Evolutionary conservation across 2,329 filamentous ascomycete species (phyloP), one percentile per base, ranked within the genome.

Genomic region (Fusarium sp.): DNA sequence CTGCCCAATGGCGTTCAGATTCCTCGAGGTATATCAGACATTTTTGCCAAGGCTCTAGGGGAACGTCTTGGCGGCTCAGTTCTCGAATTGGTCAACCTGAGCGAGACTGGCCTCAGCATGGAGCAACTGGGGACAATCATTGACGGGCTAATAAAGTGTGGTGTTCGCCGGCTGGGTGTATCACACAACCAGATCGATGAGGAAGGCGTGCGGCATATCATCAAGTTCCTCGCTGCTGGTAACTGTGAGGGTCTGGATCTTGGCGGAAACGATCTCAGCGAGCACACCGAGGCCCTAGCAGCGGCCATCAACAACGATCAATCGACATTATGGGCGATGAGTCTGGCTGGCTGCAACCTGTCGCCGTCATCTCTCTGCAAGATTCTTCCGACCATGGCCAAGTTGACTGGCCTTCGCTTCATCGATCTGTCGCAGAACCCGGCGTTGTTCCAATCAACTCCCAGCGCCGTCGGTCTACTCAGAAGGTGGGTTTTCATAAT

Each of bases 381-480:
- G 63, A 86, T 98, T 14, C 88, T 98, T 60, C 94, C 95, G 6
- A 90, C 90, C 8, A 84, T 98, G 63, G 87, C 89, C 30, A 90
- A 88, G 74, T 85, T 98, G 65, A 87, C 88, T 3, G 90, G 92
- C 72, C 93, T 98, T 80, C 91, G 94, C 22, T 98, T 98, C 80
- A 90, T 99, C 68, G 97, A 98, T 81, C 86, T 99, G 38, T 98
- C 95, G 6, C 95, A 98, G 79, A 98, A 98, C 77, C 93, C 89
- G 35, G 91, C 90, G 22, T 87, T 99, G 17, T 98, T 97, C 80
- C 89, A 91, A 62, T 87, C 87, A 4, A 87, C 92, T 47, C 92
- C 93, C n/a, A 95, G 90, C 78, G 93, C 94, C 3, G 87, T 97
- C 37, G 88, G 89, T 6, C 84, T 95, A 4, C 86, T 98, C 65